Evolutionary conservation across 441 rosid species (phyloP), one percentile per base, ranked within the genome.

Genomic region (Daphne laureola): DNA sequence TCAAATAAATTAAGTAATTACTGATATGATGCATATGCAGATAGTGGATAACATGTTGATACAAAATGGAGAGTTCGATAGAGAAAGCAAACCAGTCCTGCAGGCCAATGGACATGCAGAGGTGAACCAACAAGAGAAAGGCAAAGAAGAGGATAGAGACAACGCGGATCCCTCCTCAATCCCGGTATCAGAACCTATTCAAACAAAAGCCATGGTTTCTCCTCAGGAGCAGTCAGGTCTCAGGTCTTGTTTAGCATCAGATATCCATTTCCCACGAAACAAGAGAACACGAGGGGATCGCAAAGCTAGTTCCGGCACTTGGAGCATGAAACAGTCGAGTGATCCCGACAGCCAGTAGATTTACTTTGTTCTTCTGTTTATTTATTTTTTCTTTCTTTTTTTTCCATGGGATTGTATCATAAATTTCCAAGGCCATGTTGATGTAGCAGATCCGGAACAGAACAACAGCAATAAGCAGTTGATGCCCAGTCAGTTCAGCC

Each of bases 221-320:
- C 21, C 65, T 52, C 75, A 66, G 57, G 72, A 46, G 41, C 82
- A 78, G 36, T 67, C 87, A 13, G 72, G 72, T 67, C 82, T 86
- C 17, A 73, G 79, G 62, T 76, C 92, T 49, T 83, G 86, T 73
- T 75, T 92, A 55, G 87, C 86, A 45, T 66, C 90, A 3, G 94
- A 89, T 43, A 58, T 81, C 61, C 72, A 79, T 54, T 70, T 92
- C 64, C 95, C 95, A 0, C 74, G 69, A 65, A 89, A 78, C 78
- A 92, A 92, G 68, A 81, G 97, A 68, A 92, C 82, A 62, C 78
- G 97, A 64, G 98, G 81, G 36, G 97, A 89, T 38, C 80, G 95
- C 52, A 89, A 80, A 73, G 86, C 81, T 40, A 77, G 92, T 61
- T 67, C 84, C 1, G 80, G 63, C 51, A 75, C 84, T 55, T 92